phyloP scores from a whole-genome alignment of 2,329 filamentous ascomycete species.

The Zymoseptoria brevis region DNA sequence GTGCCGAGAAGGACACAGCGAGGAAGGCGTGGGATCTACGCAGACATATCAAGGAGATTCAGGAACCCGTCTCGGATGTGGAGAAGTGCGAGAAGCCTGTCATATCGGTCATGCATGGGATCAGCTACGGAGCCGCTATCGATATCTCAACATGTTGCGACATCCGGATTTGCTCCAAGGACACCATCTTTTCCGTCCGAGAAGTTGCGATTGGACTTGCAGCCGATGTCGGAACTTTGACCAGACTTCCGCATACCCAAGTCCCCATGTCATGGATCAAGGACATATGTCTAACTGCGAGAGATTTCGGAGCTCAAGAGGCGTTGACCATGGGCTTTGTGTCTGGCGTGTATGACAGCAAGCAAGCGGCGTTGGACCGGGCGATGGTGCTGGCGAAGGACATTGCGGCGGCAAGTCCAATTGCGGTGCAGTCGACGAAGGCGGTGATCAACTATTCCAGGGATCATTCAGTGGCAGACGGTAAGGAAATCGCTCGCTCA shows the following conservation, averaged over 20 bases:
- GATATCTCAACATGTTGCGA: conserved; percentile 61
- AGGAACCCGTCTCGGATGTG: conserved; percentile 64
- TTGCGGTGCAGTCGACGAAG: conserved; percentile 82
- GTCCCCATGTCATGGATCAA: conserved; percentile 69
- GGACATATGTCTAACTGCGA: conserved; percentile 64
- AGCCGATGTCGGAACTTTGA: conserved; percentile 71
- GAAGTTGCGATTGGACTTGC: conserved; percentile 76
- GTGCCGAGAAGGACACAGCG: conserved; percentile 18
- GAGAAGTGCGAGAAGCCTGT: conserved; percentile 90
- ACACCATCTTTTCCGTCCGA: conserved; percentile 60
- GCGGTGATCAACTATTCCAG: conserved; percentile 74
- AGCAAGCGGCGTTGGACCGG: conserved; percentile 52
- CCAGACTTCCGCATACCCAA: conserved; percentile 64
- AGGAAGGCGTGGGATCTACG: conserved; percentile 41
- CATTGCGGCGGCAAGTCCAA: conserved; percentile 76
- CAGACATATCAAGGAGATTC: conserved; percentile 68
- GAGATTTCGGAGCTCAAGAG: conserved; percentile 61
- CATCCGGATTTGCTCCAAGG: conserved; percentile 54
- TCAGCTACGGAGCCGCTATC: conserved; percentile 70
- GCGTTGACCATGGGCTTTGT: conserved; percentile 63
- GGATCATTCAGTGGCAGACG: conserved; percentile 66
- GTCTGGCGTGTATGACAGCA: conserved; percentile 53
- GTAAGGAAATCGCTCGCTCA: conserved; percentile 54
- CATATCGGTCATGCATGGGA: conserved; percentile 71
- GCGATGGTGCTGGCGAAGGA: conserved; percentile 56